Evolutionary conservation across 192 early-diverging fungal genomes (phyloP).

Genomic region (Coemansia sp.): DNA sequence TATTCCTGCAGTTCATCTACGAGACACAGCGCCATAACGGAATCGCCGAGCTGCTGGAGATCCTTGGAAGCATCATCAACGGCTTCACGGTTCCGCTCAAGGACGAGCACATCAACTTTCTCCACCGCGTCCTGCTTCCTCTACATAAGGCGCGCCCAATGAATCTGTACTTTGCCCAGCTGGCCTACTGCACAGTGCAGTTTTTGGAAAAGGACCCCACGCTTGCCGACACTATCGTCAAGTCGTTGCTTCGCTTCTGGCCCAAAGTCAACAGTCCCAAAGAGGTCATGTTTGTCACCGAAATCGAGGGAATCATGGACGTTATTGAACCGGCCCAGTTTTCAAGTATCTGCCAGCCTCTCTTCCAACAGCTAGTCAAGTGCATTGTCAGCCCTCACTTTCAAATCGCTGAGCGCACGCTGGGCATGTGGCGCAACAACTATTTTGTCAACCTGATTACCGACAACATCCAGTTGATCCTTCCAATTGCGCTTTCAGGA

Average conservation of each 20-base stretch:
- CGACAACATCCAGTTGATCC: slow-evolving; percentile 84
- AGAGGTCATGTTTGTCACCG: slow-evolving; percentile 99
- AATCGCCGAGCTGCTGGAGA: slow-evolving; percentile 96
- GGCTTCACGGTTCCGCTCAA: slow-evolving; percentile 98
- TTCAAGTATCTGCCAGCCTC: slow-evolving; percentile 78
- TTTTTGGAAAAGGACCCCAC: slow-evolving; percentile 97
- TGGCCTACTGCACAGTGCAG: slow-evolving; percentile 98
- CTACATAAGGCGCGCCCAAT: slow-evolving; percentile 95
- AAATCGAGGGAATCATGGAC: slow-evolving; percentile 96
- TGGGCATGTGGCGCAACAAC: slow-evolving; percentile 99
- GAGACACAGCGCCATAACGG: slow-evolving; percentile 97
- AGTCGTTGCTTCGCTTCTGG: slow-evolving; percentile 90
- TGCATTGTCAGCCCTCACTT: slow-evolving; percentile 98
- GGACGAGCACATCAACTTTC: slow-evolving; percentile 97
- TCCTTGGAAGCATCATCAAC: slow-evolving; percentile 99
- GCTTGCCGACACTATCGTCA: slow-evolving; percentile 86
- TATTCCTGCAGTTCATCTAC: slow-evolving; percentile 98
- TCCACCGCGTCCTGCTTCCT: slow-evolving; percentile 89
- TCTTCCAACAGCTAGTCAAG: slow-evolving; percentile 88
- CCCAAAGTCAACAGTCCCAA: slow-evolving; percentile 99
- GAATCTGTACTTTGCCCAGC: slow-evolving; percentile 92
- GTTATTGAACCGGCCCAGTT: slow-evolving; percentile 93
- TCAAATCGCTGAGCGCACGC: slow-evolving; percentile 97
- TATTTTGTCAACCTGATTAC: slow-evolving; percentile 95
- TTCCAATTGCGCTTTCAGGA: slow-evolving; percentile 95